These are phyloP conservation scores for Rhizoclosmatium globosum DNA, from an alignment of 192 early-diverging fungal genomes.

Conservation along the genomic window DNA sequence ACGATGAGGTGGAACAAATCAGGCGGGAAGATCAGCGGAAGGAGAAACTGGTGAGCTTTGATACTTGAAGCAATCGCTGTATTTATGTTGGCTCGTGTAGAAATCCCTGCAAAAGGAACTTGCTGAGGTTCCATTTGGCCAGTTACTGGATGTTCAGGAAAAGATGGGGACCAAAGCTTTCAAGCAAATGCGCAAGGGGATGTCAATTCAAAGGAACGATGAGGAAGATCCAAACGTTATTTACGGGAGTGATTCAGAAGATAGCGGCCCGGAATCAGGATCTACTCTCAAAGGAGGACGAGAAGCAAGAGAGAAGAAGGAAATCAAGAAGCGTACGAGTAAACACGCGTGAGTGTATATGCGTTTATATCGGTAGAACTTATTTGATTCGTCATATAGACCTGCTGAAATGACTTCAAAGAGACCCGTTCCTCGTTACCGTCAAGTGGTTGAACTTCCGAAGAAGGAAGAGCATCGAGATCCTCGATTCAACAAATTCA, in stretches of 20 bases:
- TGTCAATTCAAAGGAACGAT: slow-evolving; percentile 29
- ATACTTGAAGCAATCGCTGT: no score
- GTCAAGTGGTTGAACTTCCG: slow-evolving; percentile 72
- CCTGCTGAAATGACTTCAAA: slow-evolving; percentile 85
- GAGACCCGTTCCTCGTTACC: slow-evolving; percentile 72
- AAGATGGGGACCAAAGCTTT: slow-evolving; percentile 76
- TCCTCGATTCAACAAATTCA: slow-evolving; percentile 91
- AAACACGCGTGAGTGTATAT: slow-evolving; percentile 33
- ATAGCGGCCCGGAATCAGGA: slow-evolving; percentile 36
- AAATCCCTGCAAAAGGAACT: slow-evolving; percentile 49
- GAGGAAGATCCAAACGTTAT: slow-evolving; percentile 43
- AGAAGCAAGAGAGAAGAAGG: slow-evolving; percentile 51
- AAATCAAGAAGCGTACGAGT: slow-evolving; percentile 27
- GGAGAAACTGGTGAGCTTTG: neutral
- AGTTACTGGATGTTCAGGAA: slow-evolving; percentile 79
- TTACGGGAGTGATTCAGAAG: slow-evolving; percentile 43
- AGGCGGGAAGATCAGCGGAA: neutral
- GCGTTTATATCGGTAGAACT: neutral
- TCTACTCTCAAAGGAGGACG: no score
- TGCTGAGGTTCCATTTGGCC: slow-evolving; percentile 81
- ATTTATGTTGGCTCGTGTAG: neutral
- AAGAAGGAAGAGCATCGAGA: slow-evolving; percentile 80
- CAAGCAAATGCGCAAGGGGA: slow-evolving; percentile 54
- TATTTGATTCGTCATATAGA: slow-evolving; percentile 36
- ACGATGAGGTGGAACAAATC: neutral